phyloP scores from a whole-genome alignment of 2,329 filamentous ascomycete genomes.

The Ophiosphaerella korrae region DNA sequence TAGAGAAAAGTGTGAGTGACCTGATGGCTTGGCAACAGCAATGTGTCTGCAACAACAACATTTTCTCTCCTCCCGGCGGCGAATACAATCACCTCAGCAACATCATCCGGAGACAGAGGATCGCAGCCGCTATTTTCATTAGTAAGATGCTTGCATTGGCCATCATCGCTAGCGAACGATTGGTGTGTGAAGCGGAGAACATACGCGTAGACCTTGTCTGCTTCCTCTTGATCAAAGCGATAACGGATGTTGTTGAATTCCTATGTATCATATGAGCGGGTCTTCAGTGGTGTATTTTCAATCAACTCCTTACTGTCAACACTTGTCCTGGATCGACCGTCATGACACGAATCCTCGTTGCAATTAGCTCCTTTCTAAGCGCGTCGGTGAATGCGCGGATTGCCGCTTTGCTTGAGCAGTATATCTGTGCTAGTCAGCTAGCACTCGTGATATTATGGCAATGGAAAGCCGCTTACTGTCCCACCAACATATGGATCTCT shows the following conservation, averaged over 20 bases:
- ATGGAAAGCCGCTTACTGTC: slow-evolving; percentile 47
- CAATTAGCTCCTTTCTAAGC: slow-evolving; percentile 78
- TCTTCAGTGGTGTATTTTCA: neutral
- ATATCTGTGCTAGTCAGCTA: slow-evolving; percentile 46
- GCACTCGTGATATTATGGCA: neutral
- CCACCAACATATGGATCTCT: slow-evolving; percentile 82
- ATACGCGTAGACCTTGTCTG: slow-evolving; percentile 79
- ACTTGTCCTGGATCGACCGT: slow-evolving; percentile 89
- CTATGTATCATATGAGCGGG: slow-evolving; percentile 6
- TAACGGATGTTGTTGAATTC: slow-evolving; percentile 87
- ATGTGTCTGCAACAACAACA: slow-evolving; percentile 81
- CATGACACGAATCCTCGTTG: slow-evolving; percentile 78
- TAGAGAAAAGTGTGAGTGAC: slow-evolving; percentile 49
- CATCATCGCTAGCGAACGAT: neutral
- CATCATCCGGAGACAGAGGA: slow-evolving; percentile 82
- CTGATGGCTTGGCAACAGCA: slow-evolving; percentile 86
- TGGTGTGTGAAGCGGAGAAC: neutral
- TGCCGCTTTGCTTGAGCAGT: slow-evolving; percentile 91
- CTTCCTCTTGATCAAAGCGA: slow-evolving; percentile 82
- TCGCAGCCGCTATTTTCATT: slow-evolving; percentile 57
- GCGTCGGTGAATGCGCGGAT: slow-evolving; percentile 81
- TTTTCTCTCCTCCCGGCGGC: slow-evolving; percentile 80
- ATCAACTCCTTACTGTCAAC: slow-evolving; percentile 62
- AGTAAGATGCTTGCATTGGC: neutral
- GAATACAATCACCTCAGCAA: slow-evolving; percentile 89